These are phyloP conservation scores for Fusarium ambrosium DNA, from an alignment of 2,329 filamentous ascomycete genomes.

Conservation along the genomic window DNA sequence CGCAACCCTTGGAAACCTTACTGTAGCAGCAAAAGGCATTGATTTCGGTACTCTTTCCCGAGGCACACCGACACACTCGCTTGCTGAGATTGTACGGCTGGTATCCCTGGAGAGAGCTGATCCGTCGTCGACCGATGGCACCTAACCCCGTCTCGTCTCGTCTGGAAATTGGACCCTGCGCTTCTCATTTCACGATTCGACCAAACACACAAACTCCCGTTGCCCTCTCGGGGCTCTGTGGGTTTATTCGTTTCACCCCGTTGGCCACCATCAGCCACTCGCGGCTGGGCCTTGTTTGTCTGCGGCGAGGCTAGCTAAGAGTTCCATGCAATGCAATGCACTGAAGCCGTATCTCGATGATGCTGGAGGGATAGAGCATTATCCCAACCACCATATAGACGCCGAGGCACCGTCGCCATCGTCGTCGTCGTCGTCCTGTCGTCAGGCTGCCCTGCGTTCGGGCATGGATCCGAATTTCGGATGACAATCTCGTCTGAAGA, in stretches of 20 bases:
- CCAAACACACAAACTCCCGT: slow-evolving; percentile 24
- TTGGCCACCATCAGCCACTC: slow-evolving; percentile 15
- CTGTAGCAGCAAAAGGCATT: slow-evolving; percentile 24
- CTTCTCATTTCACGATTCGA: slow-evolving; percentile 37
- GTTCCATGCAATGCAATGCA: slow-evolving; percentile 5
- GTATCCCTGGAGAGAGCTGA: slow-evolving; percentile 36
- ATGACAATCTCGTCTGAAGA: neutral
- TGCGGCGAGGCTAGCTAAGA: slow-evolving; percentile 15
- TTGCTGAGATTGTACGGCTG: slow-evolving; percentile 22
- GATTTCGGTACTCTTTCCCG: slow-evolving; percentile 20
- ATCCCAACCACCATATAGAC: slow-evolving; percentile 10
- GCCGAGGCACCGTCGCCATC: neutral
- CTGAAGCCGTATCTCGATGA: slow-evolving; percentile 11
- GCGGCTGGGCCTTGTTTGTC: slow-evolving; percentile 5
- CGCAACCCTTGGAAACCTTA: slow-evolving; percentile 19
- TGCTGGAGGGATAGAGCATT: neutral
- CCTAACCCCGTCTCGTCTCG: slow-evolving; percentile 27
- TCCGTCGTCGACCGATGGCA: slow-evolving; percentile 34
- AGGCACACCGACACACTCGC: slow-evolving; percentile 37
- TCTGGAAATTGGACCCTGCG: slow-evolving; percentile 36
- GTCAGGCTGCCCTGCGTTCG: slow-evolving; percentile 13
- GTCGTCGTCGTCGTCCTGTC: slow-evolving; percentile 5
- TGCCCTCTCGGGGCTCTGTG: slow-evolving; percentile 19
- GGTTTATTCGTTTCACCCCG: slow-evolving; percentile 17
- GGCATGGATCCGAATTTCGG: slow-evolving; percentile 4